These are phyloP conservation scores for Dryas alaskensis DNA, from an alignment of 306 rosid species.

Conservation along the genomic window DNA sequence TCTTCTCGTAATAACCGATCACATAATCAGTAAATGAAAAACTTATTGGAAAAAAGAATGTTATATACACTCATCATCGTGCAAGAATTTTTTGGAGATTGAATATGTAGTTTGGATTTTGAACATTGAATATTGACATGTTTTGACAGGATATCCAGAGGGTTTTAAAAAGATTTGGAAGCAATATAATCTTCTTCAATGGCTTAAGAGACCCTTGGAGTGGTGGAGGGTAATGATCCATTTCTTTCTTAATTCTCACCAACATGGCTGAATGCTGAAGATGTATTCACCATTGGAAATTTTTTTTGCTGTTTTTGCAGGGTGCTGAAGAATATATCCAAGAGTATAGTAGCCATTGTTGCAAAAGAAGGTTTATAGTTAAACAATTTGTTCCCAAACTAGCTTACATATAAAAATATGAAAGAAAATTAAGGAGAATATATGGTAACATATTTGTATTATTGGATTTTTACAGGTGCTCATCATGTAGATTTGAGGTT, in stretches of 20 bases:
- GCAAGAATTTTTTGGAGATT: too few relatives aligned
- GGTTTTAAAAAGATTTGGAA: slow-evolving; percentile 60
- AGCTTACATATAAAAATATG: not conserved
- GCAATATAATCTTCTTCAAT: slow-evolving; percentile 89
- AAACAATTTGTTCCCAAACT: not conserved
- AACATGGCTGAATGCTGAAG: too few relatives aligned
- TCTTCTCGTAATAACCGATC: not conserved
- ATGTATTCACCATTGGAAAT: too few relatives aligned
- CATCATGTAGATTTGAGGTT: slow-evolving; percentile 85
- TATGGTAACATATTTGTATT: not conserved
- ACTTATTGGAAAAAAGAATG: not conserved
- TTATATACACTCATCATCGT: too few relatives aligned
- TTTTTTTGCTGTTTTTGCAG: slow-evolving; percentile 31
- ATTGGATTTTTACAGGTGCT: slow-evolving; percentile 52
- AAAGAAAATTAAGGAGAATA: not conserved
- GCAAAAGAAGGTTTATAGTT: slow-evolving; percentile 56
- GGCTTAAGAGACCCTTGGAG: slow-evolving; percentile 98
- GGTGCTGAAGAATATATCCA: slow-evolving; percentile 67
- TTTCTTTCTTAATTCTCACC: not conserved
- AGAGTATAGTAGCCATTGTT: slow-evolving; percentile 61
- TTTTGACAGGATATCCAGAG: slow-evolving; percentile 48
- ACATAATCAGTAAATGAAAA: too few relatives aligned
- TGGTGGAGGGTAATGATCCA: slow-evolving; percentile 75
- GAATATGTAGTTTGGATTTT: not conserved
- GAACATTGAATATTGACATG: not conserved